phyloP scores from a whole-genome alignment of 169 alveolate species.

The Plasmodium fragile region DNA sequence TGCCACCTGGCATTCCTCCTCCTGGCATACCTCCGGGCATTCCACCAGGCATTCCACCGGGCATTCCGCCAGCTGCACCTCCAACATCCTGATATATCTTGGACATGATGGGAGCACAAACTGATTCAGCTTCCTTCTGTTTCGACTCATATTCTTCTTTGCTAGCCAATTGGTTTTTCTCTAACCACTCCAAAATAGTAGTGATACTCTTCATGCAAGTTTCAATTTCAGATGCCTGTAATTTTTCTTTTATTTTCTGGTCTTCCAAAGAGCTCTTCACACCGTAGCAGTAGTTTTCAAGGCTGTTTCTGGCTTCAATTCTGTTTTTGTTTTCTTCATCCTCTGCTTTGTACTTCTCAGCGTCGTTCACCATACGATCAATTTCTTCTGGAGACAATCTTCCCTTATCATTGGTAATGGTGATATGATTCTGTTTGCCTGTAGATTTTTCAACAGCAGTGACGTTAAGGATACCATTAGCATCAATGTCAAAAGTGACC shows the following conservation, averaged over 20 bases:
- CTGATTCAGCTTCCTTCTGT: slow-evolving; percentile 96
- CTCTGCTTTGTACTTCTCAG: slow-evolving; percentile 96
- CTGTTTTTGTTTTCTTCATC: slow-evolving; percentile 93
- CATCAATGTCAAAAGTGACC: slow-evolving; percentile 97
- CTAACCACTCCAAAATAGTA: slow-evolving; percentile 95
- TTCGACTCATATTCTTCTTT: slow-evolving; percentile 95
- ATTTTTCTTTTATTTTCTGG: slow-evolving; percentile 94
- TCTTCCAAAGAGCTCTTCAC: slow-evolving; percentile 94
- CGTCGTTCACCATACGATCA: slow-evolving; percentile 96
- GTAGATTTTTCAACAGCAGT: slow-evolving; percentile 97
- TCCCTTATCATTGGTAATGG: slow-evolving; percentile 97
- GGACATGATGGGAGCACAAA: slow-evolving; percentile 95
- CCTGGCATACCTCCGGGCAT: slow-evolving; percentile 94
- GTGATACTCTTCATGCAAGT: slow-evolving; percentile 90
- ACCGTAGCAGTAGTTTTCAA: slow-evolving; percentile 95
- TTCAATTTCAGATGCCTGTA: slow-evolving; percentile 92
- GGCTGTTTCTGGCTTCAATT: slow-evolving; percentile 95
- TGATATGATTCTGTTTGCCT: slow-evolving; percentile 94
- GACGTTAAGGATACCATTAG: slow-evolving; percentile 97
- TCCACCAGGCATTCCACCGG: slow-evolving; percentile 93
- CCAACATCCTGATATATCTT: slow-evolving; percentile 94
- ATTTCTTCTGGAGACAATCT: slow-evolving; percentile 95
- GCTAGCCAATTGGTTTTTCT: slow-evolving; percentile 95
- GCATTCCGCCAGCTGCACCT: slow-evolving; percentile 94
- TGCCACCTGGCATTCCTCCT: slow-evolving; percentile 94